Conservation (phyloP, 73 alveolate genomes). For the Blepharisma japonicum region DNA sequence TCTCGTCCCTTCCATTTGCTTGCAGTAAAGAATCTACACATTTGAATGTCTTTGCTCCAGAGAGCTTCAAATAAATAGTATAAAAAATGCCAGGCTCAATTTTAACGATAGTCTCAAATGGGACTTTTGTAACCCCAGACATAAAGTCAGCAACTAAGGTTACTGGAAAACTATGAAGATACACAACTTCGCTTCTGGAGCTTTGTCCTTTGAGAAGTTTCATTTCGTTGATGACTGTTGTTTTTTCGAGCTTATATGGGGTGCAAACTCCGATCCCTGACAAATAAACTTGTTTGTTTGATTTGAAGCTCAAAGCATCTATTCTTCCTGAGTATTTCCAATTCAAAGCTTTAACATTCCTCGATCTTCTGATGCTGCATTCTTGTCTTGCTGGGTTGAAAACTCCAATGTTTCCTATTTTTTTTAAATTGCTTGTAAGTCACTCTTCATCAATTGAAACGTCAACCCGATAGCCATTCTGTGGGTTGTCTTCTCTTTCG, state of each 20-base stretch:
- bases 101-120: background rate
- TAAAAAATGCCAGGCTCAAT: background rate
- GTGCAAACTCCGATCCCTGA: constrained; percentile 8
- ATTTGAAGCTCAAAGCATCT: background rate
- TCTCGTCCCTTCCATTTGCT: background rate
- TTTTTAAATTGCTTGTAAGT: background rate
- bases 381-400: constrained; percentile 6
- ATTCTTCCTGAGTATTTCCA: constrained; percentile 3
- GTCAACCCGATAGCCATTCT: background rate
- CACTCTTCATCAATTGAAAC: background rate
- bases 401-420: background rate
- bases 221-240: background rate
- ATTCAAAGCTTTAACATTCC: background rate
- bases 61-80: constrained; percentile 3
- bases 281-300: background rate
- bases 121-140: background rate
- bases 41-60: background rate
- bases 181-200: background rate
- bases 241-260: background rate
- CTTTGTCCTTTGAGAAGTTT: background rate
- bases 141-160: background rate
- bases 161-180: background rate
- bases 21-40: background rate
- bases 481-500: background rate
- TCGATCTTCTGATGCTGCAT: background rate